These are phyloP conservation scores for Suillus brevipes DNA, from an alignment of 768 basidiomycete genomes.

Conservation along the genomic window DNA sequence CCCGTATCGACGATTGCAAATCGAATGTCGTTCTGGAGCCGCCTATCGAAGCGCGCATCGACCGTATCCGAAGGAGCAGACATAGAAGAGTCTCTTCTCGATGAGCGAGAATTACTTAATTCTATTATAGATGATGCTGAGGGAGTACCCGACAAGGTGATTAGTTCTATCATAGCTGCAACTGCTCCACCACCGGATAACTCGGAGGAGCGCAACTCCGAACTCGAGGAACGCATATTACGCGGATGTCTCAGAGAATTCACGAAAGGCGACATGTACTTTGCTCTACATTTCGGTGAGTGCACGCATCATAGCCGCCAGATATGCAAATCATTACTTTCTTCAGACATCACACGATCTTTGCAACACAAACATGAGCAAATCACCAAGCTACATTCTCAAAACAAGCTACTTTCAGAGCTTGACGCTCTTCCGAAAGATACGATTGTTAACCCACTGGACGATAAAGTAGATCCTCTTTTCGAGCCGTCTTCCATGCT, in stretches of 20 bases:
- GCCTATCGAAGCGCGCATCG: constrained; percentile 50
- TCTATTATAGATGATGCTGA: constrained; percentile 45
- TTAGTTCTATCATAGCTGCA: constrained; percentile 57
- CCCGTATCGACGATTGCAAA: constrained; percentile 61
- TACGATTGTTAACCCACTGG: constrained; percentile 23
- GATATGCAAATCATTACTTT: constrained; percentile 4
- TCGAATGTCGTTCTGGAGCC: constrained; percentile 76
- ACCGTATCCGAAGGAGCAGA: constrained; percentile 18
- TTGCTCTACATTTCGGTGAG: constrained; percentile 81
- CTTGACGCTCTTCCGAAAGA: constrained; percentile 51
- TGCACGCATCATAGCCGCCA: constrained; percentile 6
- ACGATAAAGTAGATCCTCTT: constrained; percentile 49
- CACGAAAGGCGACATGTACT: constrained; percentile 87
- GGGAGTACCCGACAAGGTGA: constrained; percentile 51
- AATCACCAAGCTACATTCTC: constrained; percentile 53
- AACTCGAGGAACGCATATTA: constrained; percentile 83
- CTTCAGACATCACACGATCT: constrained; percentile 76
- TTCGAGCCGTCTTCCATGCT: constrained; percentile 75
- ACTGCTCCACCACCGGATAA: constrained; percentile 64
- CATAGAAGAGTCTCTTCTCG: constrained; percentile 11
- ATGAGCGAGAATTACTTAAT: constrained; percentile 30
- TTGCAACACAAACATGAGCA: constrained; percentile 78
- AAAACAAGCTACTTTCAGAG: constrained; percentile 59
- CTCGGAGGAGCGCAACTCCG: constrained; percentile 64
- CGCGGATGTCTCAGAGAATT: constrained; percentile 77